A percentile compares a stretch with the other conserved stretches of the same genome.
Evolutionary conservation across 2,329 filamentous ascomycete species (phyloP).

Genomic region (Phialocephala sp.): DNA sequence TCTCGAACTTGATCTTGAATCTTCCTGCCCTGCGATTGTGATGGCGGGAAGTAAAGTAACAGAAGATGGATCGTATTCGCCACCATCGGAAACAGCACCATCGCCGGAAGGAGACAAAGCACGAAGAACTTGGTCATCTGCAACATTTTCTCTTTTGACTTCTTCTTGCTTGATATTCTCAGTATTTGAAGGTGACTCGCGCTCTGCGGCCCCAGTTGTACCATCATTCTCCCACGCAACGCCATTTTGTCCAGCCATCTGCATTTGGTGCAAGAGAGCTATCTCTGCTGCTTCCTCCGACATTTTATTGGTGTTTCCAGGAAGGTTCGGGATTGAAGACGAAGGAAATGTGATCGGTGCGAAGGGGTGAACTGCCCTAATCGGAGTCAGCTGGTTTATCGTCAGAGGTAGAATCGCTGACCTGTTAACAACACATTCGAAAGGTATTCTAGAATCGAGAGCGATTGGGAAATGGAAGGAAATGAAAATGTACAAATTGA

Average conservation of each 20-base stretch:
- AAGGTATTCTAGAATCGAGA: neutral
- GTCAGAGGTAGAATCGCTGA: neutral
- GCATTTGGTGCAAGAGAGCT: slow-evolving; percentile 45
- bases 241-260: slow-evolving; percentile 43
- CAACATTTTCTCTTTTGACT: slow-evolving; percentile 44
- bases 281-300: slow-evolving; percentile 46
- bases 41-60: slow-evolving; percentile 40
- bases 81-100: slow-evolving; percentile 41
- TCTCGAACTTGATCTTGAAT: slow-evolving; percentile 42
- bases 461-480: neutral
- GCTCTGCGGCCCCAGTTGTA: slow-evolving; percentile 38
- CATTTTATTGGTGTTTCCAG: slow-evolving; percentile 34
- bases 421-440: neutral
- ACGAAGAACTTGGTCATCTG: slow-evolving; percentile 46
- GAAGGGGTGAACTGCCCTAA: neutral
- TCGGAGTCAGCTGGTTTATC: neutral
- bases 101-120: slow-evolving; percentile 43
- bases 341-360: neutral
- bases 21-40: slow-evolving; percentile 37
- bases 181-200: slow-evolving; percentile 44
- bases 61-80: slow-evolving; percentile 44
- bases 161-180: slow-evolving; percentile 44
- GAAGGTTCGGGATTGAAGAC: neutral
- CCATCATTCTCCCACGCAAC: slow-evolving; percentile 40
- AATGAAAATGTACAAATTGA: neutral